phyloP scores from a whole-genome alignment of 768 basidiomycete species.

The Tulasnella sp. region DNA sequence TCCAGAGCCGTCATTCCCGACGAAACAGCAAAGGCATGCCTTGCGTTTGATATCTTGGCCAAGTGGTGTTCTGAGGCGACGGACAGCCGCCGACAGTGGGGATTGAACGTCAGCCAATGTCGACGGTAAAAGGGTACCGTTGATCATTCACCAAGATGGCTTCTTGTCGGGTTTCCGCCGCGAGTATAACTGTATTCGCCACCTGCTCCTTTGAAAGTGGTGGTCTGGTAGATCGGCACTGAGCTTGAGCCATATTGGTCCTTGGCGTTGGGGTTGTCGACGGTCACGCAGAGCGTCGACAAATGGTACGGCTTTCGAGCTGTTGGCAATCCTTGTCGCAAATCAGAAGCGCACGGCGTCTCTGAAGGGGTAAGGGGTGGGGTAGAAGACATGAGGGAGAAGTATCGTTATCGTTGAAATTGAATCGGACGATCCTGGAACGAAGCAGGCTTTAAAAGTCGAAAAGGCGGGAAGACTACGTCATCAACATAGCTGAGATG shows the following conservation, averaged over 20 bases:
- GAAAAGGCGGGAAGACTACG: constrained; percentile 18
- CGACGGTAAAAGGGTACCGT: background rate
- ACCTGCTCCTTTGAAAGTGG: constrained; percentile 94
- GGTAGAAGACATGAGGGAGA: constrained; percentile 8
- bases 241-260: constrained; percentile 95
- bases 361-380: constrained; percentile 33
- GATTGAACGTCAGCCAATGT: constrained; percentile 10
- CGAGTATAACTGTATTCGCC: constrained; percentile 93
- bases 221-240: constrained; percentile 96
- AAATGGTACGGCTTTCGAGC: constrained; percentile 66
- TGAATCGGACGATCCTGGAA: constrained; percentile 16
- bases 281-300: constrained; percentile 85
- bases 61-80: constrained; percentile 81
- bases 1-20: constrained; percentile 99
- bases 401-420: background rate
- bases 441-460: constrained; percentile 1
- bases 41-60: constrained; percentile 93
- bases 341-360: constrained; percentile 27
- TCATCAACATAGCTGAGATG: constrained; percentile 15
- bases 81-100: background rate
- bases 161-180: constrained; percentile 95
- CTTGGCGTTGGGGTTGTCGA: constrained; percentile 88
- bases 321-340: background rate
- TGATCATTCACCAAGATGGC: constrained; percentile 74
- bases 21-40: constrained; percentile 89